phyloP scores from a whole-genome alignment of 352 stramenopile genomes.

The Phytophthora chlamydospora region DNA sequence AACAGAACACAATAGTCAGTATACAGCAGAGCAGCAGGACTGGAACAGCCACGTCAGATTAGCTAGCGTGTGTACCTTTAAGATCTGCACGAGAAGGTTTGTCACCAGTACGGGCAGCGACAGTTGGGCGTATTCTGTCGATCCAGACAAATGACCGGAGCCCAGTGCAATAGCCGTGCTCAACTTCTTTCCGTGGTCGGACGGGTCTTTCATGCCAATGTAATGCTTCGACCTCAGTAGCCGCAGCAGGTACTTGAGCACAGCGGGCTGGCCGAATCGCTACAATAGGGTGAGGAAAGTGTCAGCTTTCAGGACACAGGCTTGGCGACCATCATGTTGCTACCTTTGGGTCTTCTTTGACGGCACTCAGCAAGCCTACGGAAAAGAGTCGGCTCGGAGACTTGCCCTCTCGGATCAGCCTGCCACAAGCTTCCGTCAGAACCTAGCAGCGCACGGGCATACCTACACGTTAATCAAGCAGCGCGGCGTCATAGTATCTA shows the following conservation, averaged over 20 bases:
- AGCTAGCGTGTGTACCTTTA: slow-evolving; percentile 47
- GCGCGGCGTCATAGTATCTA: neutral
- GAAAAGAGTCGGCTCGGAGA: slow-evolving; percentile 61
- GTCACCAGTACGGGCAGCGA: slow-evolving; percentile 73
- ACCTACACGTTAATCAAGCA: neutral
- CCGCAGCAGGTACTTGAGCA: slow-evolving; percentile 82
- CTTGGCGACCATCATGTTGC: too few species aligned
- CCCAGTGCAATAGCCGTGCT: slow-evolving; percentile 24
- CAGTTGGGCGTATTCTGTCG: slow-evolving; percentile 53
- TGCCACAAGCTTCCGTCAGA: slow-evolving; percentile 53
- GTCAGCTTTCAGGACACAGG: slow-evolving; percentile 1
- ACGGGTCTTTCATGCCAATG: slow-evolving; percentile 46
- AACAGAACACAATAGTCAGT: neutral
- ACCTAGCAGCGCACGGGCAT: slow-evolving; percentile 34
- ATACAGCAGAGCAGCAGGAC: neutral
- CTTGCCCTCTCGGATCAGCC: slow-evolving; percentile 63
- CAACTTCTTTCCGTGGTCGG: slow-evolving; percentile 39
- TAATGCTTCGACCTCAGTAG: slow-evolving; percentile 88
- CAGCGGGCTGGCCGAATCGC: slow-evolving; percentile 56
- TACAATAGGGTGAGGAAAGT: slow-evolving; percentile 11
- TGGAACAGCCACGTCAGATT: neutral
- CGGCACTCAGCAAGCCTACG: slow-evolving; percentile 62
- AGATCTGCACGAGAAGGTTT: slow-evolving; percentile 71
- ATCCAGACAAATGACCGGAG: slow-evolving; percentile 20
- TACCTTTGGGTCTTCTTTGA: slow-evolving; percentile 63